Evolutionary conservation across 2,329 filamentous ascomycete species (phyloP).

Genomic region (Neurospora sp.): DNA sequence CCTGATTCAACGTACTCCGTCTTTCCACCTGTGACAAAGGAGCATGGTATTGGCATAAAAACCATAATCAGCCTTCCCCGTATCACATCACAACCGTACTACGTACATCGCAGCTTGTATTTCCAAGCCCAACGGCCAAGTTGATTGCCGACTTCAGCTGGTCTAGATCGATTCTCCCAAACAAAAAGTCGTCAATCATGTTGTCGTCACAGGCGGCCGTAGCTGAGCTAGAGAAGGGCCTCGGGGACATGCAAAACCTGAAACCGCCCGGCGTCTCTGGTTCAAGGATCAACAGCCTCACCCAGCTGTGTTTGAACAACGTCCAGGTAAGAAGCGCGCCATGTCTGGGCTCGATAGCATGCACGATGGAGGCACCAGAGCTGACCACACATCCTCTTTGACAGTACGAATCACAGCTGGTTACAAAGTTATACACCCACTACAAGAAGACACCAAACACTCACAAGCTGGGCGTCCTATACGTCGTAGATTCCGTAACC

Average conservation of each 20-base stretch:
- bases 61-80: constrained; percentile 7
- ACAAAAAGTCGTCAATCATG: constrained; percentile 34
- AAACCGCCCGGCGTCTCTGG: constrained; percentile 93
- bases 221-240: constrained; percentile 79
- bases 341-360: constrained; percentile 15
- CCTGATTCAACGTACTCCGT: constrained; percentile 1
- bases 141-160: constrained; percentile 6
- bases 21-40: constrained; percentile 11
- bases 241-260: constrained; percentile 83
- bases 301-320: constrained; percentile 76
- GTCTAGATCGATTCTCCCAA: background rate
- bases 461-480: constrained; percentile 97
- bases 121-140: constrained; percentile 2
- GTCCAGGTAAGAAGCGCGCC: constrained; percentile 61
- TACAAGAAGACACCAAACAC: constrained; percentile 91
- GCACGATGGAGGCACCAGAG: constrained; percentile 5
- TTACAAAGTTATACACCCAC: constrained; percentile 93
- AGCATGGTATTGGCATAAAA: constrained; percentile 18
- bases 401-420: constrained; percentile 79
- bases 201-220: constrained; percentile 55
- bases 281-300: constrained; percentile 81
- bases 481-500: constrained; percentile 99
- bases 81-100: constrained; percentile 11
- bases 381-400: constrained; percentile 12
- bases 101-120: constrained; percentile 5